Evolutionary conservation across 768 basidiomycete species (phyloP), one percentile per base, ranked within the genome.

Genomic region (Auriculariales sp.): DNA sequence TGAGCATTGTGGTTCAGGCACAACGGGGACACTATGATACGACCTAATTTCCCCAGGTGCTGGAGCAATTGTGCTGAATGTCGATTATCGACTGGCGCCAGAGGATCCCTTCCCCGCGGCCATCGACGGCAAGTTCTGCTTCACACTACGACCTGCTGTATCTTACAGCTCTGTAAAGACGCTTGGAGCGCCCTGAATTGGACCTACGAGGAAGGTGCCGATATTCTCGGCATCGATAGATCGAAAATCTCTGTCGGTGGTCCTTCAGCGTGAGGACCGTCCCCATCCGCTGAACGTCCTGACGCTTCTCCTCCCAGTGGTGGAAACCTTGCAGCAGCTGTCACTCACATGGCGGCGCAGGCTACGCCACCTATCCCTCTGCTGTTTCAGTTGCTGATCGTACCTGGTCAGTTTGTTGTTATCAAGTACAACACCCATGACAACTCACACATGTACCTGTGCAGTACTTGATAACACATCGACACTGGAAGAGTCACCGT

Each of bases 71-170:
- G 75, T 79, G 2, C 62, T 82, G 3, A 74, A 75, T 3, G 79
- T 86, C 14, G 76, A 83, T 57, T 85, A 86, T 57, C 75, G 82
- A 3, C 70, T 85, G 9, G 81, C 77, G 0, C 84, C 84, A 0
- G 84, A 87, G 56, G 51, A 79, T 49, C 73, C 74, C 5, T 85
- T 82, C 54, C 84, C 83, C 3, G 73, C 77, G 2, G 83, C 83
- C 0, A 77, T 83, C 0, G 74, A 81, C 7, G 31, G 31, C 31
- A 32, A 15, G 7, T 15, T 32, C 31, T 32, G 15, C 7, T 15
- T 9, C 7, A 32, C 31, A 32, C 9, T 32, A n/a, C 31, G 15
- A 9, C 31, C 9, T 7, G 7, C 31, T 32, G 31, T 32, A 32
- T 9, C 9, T 15, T 32, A 15, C 7, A 15, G 15, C 15, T 32